Evolutionary conservation across 306 rosid genomes (phyloP), one percentile per base, ranked within the genome.

Genomic region (Vigna unguiculata): DNA sequence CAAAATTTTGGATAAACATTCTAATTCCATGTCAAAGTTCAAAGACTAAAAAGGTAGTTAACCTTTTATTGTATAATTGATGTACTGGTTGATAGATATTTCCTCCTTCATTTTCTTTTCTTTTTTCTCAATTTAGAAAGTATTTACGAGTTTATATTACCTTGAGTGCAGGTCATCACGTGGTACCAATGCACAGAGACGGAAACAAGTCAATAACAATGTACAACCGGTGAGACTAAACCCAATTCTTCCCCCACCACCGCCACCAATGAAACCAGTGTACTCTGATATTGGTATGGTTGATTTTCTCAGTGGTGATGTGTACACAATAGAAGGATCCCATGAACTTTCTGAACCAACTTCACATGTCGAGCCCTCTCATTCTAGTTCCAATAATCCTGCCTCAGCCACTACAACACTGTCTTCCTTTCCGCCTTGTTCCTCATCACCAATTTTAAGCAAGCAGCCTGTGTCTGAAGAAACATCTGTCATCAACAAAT

Each of bases 271-370:
- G 80, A 87, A 61, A 79, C 97, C 96, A n/a, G 84, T 85, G 60
- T 70, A 74, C 76, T 67, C 86, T 41, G 89, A 86, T 61, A 48
- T 91, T 43, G 83, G 90, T 53, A 41, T 72, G 83, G 72, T 96
- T 40, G 99, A 96, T 85, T 96, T 88, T 83, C 93, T 96, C 60
- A 96, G 99, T 58, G 99, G 99, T 1, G 98, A 92, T 74, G 49
- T 80, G 68, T 92, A 92, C 82, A 96, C 88, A 85, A 83, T 90
- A 43, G 90, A 74, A 76, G 91, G 57, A 76, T 74, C 83, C 40
- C 0, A 21, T 9, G 82, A 75, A 68, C 81, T 83, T 53, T 54
- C 93, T 7, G 78, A 85, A 63, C 83, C 85, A 9, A 36, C 87
- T 47, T 76, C 93, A 9, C 52, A 67, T 68, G 66, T 79, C 4